Evolutionary conservation across 2,329 filamentous ascomycete genomes (phyloP).

Genomic region (Thelonectria blattea): DNA sequence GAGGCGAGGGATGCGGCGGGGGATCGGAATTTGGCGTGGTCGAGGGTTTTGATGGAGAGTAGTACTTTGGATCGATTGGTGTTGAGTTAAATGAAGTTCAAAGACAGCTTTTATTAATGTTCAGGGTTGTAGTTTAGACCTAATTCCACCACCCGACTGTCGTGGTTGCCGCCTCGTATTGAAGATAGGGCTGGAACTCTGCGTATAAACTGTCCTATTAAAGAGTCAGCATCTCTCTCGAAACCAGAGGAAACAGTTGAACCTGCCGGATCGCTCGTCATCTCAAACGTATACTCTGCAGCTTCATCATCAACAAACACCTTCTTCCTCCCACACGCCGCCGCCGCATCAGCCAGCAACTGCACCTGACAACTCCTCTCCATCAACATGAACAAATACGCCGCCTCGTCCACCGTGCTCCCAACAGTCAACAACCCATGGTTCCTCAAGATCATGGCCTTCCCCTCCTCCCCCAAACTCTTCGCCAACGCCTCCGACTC

Average conservation of each 20-base stretch:
- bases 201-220: constrained; percentile 21
- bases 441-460: constrained; percentile 42
- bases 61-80: constrained; percentile 11
- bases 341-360: constrained; percentile 13
- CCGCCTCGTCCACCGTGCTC: constrained; percentile 15
- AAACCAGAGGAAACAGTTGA: background rate
- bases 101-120: background rate
- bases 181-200: constrained; percentile 27
- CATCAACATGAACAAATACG: constrained; percentile 18
- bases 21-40: constrained; percentile 11
- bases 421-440: constrained; percentile 20
- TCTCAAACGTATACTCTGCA: constrained; percentile 12
- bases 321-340: constrained; percentile 6
- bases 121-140: no score
- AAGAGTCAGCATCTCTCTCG: background rate
- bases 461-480: constrained; percentile 61
- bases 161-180: constrained; percentile 1
- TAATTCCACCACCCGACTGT: background rate
- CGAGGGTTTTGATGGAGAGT: constrained; percentile 9
- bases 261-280: constrained; percentile 25
- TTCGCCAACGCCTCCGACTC: constrained; percentile 66
- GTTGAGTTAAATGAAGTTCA: no score
- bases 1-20: constrained; percentile 7
- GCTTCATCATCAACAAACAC: constrained; percentile 3
- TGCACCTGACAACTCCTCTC: constrained; percentile 17